These are phyloP conservation scores for Pyrenophora teres DNA, from an alignment of 2,329 filamentous ascomycete genomes.

Conservation along the genomic window DNA sequence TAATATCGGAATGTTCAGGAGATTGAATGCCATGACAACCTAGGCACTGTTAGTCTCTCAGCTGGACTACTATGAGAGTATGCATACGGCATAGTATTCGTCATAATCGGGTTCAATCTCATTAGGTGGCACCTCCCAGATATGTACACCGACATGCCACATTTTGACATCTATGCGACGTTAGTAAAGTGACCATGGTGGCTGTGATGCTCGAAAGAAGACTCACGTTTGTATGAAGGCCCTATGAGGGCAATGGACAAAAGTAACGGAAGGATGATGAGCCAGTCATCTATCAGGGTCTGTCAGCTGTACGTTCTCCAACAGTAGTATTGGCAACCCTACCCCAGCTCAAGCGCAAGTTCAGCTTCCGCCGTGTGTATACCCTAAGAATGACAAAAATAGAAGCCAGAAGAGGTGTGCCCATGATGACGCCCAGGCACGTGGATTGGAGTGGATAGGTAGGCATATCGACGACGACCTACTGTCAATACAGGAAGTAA, in stretches of 20 bases:
- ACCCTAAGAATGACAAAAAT: constrained; percentile 44
- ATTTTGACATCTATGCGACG: constrained; percentile 41
- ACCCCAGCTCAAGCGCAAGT: constrained; percentile 45
- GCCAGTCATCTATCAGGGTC: constrained; percentile 43
- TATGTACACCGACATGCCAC: constrained; percentile 47
- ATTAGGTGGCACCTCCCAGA: constrained; percentile 42
- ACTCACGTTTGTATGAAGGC: constrained; percentile 44
- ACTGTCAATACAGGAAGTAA: constrained; percentile 25
- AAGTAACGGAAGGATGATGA: constrained; percentile 43
- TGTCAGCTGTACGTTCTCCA: constrained; percentile 21
- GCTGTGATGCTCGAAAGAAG: constrained; percentile 1
- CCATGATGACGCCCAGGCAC: constrained; percentile 45
- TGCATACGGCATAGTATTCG: constrained; percentile 42
- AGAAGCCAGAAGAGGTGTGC: constrained; percentile 40
- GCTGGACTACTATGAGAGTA: not conserved
- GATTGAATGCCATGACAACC: constrained; percentile 47
- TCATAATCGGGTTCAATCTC: constrained; percentile 46
- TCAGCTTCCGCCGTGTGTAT: constrained; percentile 47
- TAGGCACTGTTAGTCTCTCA: constrained; percentile 8
- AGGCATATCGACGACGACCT: constrained; percentile 42
- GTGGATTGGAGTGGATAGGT: constrained; percentile 46
- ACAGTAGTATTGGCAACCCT: constrained; percentile 19
- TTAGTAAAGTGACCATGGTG: constrained; percentile 2
- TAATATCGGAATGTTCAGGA: constrained; percentile 48
- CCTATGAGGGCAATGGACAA: constrained; percentile 46